These are phyloP conservation scores for Penicillium sp. DNA, from an alignment of 2,329 filamentous ascomycete genomes.

Conservation along the genomic window DNA sequence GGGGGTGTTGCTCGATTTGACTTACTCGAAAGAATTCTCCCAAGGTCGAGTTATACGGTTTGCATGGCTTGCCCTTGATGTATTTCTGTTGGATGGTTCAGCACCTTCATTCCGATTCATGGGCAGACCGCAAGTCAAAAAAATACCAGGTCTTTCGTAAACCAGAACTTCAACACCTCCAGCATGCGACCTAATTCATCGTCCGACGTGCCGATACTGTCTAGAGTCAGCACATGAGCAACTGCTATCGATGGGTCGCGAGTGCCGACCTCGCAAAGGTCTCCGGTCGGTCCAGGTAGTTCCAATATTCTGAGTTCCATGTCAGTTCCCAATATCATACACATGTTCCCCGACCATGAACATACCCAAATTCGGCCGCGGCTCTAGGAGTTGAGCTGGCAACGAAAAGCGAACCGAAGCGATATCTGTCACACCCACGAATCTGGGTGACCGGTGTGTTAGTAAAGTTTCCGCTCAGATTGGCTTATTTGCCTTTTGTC, in stretches of 20 bases:
- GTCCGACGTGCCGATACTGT: constrained; percentile 80
- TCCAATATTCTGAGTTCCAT: constrained; percentile 79
- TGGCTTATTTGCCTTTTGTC: neutral
- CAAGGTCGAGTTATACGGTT: constrained; percentile 95
- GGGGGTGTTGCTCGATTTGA: neutral
- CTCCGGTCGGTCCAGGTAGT: constrained; percentile 92
- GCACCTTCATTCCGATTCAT: constrained; percentile 4
- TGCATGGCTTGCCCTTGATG: constrained; percentile 96
- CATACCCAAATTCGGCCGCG: constrained; percentile 82
- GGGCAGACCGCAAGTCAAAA: neutral
- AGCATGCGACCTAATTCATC: constrained; percentile 92
- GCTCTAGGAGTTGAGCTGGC: constrained; percentile 91
- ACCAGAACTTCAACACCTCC: constrained; percentile 94
- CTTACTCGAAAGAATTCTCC: constrained; percentile 94
- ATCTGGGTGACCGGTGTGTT: constrained; percentile 56
- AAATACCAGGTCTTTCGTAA: constrained; percentile 84
- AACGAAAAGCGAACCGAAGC: constrained; percentile 94
- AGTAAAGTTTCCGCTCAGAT: constrained; percentile 1
- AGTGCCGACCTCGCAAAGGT: constrained; percentile 68
- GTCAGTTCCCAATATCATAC: constrained; percentile 17
- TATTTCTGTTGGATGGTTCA: constrained; percentile 67
- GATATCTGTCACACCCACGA: constrained; percentile 94
- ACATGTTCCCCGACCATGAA: neutral
- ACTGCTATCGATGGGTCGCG: constrained; percentile 18
- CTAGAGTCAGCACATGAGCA: constrained; percentile 38